Conservation (phyloP, 768 basidiomycete genomes). For the Strobilomyces dryophilus region DNA sequence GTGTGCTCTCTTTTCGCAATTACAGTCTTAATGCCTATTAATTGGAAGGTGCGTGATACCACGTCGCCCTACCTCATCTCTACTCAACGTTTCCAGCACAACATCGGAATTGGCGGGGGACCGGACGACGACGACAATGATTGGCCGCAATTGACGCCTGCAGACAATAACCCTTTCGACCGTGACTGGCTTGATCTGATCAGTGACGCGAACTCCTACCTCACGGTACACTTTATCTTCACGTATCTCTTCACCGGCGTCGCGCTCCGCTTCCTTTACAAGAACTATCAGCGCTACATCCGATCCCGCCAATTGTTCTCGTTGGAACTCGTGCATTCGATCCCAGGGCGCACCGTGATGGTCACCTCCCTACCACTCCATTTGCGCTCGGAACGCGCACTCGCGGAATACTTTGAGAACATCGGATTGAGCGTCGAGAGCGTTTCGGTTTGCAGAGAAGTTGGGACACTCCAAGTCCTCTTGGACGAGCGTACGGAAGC, state of each 20-base stretch:
- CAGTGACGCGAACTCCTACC: constrained; percentile 85
- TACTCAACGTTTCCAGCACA: constrained; percentile 45
- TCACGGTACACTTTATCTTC: constrained; percentile 86
- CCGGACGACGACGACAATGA: constrained; percentile 37
- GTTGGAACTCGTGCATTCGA: constrained; percentile 90
- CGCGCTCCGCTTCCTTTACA: constrained; percentile 80
- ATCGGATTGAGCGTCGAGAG: constrained; percentile 88
- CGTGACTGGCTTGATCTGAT: constrained; percentile 83
- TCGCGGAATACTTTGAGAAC: constrained; percentile 93
- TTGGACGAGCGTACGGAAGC: constrained; percentile 80
- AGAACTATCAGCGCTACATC: constrained; percentile 86
- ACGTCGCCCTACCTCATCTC: neutral
- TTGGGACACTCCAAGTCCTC: constrained; percentile 64
- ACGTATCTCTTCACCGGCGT: constrained; percentile 91
- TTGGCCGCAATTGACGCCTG: constrained; percentile 40
- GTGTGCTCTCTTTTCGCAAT: constrained; percentile 79
- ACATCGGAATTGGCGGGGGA: constrained; percentile 62
- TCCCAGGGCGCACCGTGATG: constrained; percentile 90
- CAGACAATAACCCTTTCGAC: constrained; percentile 31
- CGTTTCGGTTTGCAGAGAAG: constrained; percentile 83
- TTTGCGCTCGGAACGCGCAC: constrained; percentile 75
- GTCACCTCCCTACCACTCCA: constrained; percentile 82
- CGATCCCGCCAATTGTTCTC: constrained; percentile 91
- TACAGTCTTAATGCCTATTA: constrained; percentile 89
- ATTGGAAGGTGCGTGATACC: constrained; percentile 67